phyloP scores from a whole-genome alignment of 352 stramenopile species.

The Globisporangium emineosum region DNA sequence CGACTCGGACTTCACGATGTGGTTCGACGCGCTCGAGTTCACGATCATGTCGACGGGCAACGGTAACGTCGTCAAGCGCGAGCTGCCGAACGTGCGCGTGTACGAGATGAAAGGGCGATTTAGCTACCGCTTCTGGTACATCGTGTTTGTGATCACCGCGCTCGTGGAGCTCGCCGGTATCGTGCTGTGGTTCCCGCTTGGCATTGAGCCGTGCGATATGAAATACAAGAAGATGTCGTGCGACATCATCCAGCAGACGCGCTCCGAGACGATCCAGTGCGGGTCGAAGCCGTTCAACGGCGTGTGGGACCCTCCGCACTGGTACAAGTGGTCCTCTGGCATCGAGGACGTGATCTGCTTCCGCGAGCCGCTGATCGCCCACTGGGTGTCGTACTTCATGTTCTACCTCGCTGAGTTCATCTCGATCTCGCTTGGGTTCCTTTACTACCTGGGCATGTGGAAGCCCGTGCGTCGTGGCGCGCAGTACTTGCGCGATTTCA shows the following conservation, averaged over 20 bases:
- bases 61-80: slow-evolving; percentile 74
- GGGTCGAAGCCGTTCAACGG: slow-evolving; percentile 64
- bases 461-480: slow-evolving; percentile 69
- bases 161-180: slow-evolving; percentile 53
- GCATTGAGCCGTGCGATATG: slow-evolving; percentile 66
- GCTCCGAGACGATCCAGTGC: slow-evolving; percentile 44
- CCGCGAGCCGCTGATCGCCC: slow-evolving; percentile 45
- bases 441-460: slow-evolving; percentile 82
- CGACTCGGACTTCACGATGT: slow-evolving; percentile 80
- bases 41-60: slow-evolving; percentile 69
- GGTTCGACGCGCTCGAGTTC: slow-evolving; percentile 76
- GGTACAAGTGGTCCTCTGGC: slow-evolving; percentile 60
- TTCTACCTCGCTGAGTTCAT: slow-evolving; percentile 76
- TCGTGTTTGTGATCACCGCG: slow-evolving; percentile 67
- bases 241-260: slow-evolving; percentile 49
- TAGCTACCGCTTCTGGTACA: slow-evolving; percentile 70
- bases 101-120: slow-evolving; percentile 76
- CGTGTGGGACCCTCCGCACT: slow-evolving; percentile 63
- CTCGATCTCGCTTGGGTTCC: slow-evolving; percentile 59
- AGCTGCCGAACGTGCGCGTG: slow-evolving; percentile 73
- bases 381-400: slow-evolving; percentile 73
- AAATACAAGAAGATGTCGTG: slow-evolving; percentile 53
- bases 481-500: slow-evolving; percentile 65
- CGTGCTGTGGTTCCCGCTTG: slow-evolving; percentile 48
- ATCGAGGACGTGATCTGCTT: slow-evolving; percentile 65